Percentiles rank a stretch among this genome's conserved stretches.
Evolutionary conservation across 2,329 filamentous ascomycete genomes (phyloP).

Genomic region (Aspergillus luchuensis): DNA sequence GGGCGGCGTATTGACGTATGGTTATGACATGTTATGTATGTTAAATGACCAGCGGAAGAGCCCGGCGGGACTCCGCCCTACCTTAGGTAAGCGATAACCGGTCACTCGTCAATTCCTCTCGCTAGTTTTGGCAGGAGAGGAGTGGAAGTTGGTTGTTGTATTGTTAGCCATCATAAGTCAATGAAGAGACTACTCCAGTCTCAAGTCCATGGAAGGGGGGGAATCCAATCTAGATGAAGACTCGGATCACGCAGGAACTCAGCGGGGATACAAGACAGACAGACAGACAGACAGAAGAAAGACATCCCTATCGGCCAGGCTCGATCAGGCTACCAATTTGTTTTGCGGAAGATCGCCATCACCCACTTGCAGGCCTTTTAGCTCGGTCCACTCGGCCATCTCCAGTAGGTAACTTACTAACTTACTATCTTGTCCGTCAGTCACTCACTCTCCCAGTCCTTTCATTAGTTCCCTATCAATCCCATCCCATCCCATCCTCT

Average conservation of each 20-base stretch:
- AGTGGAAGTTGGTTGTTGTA: too few species aligned
- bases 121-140: too few species aligned
- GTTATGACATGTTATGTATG: constrained; percentile 17
- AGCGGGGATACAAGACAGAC: not conserved
- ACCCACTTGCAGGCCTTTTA: not conserved
- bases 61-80: constrained; percentile 30
- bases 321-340: not conserved
- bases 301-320: not conserved
- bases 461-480: not conserved
- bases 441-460: not conserved
- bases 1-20: not conserved
- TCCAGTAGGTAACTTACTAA: too few species aligned
- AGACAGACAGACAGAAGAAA: not conserved
- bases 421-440: too few species aligned
- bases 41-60: constrained; percentile 26
- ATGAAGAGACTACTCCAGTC: too few species aligned
- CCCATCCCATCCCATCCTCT: constrained; percentile 1
- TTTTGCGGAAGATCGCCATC: constrained; percentile 1
- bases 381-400: constrained; percentile 1
- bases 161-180: too few species aligned
- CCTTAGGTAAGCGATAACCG: not conserved
- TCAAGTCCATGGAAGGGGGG: not conserved
- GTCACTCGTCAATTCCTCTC: not conserved
- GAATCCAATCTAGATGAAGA: not conserved
- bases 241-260: not conserved